phyloP scores from a whole-genome alignment of 306 rosid species.

The Vigna hirtella region DNA sequence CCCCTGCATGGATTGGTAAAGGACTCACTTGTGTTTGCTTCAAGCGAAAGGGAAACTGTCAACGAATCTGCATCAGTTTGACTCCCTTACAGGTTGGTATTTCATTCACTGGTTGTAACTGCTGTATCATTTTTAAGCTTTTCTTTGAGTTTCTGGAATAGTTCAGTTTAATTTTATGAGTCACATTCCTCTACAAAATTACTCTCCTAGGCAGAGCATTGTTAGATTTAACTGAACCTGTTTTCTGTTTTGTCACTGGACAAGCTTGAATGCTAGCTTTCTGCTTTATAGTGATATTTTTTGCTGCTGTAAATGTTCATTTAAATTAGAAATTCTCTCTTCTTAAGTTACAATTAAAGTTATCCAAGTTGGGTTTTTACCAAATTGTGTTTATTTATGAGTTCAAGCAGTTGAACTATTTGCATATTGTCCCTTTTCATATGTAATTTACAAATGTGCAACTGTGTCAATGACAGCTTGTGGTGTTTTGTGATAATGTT shows the following conservation, averaged over 20 bases:
- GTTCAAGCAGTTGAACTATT: constrained; percentile 22
- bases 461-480: constrained; percentile 2
- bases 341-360: background rate
- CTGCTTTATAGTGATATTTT: background rate
- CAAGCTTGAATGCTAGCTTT: background rate
- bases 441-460: background rate
- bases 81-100: constrained; percentile 78
- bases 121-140: background rate
- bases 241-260: constrained; percentile 17
- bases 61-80: constrained; percentile 67
- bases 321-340: background rate
- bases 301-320: constrained; percentile 13
- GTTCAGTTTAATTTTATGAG: background rate
- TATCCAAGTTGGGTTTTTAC: background rate
- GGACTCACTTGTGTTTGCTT: constrained; percentile 93
- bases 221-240: constrained; percentile 1
- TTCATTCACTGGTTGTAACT: background rate
- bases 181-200: background rate
- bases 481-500: background rate
- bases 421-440: background rate
- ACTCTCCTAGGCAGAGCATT: background rate
- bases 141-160: background rate
- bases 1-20: constrained; percentile 82
- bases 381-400: background rate
- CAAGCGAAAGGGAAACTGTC: constrained; percentile 76